These are phyloP conservation scores for Boletus edulis DNA, from an alignment of 768 basidiomycete species.

Conservation along the genomic window DNA sequence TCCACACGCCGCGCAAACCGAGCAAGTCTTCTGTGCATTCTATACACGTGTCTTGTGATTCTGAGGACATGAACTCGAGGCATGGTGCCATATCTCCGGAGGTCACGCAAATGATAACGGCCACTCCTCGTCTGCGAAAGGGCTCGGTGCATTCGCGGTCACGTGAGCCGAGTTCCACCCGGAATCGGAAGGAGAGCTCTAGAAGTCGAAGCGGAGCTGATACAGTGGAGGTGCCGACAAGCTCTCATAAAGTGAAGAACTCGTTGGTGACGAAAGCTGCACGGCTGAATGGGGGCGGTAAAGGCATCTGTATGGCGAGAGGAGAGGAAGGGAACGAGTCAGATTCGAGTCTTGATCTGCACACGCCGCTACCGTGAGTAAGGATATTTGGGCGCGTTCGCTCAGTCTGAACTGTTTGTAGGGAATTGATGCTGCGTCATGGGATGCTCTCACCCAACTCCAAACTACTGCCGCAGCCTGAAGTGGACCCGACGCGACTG, in stretches of 20 bases:
- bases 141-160: slow-evolving; percentile 21
- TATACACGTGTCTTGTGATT: slow-evolving; percentile 8
- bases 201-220: slow-evolving; percentile 9
- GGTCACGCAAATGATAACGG: slow-evolving; percentile 38
- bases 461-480: slow-evolving; percentile 46
- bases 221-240: slow-evolving; percentile 10
- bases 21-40: slow-evolving; percentile 17
- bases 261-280: background rate
- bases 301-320: background rate
- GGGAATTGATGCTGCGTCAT: slow-evolving; percentile 63
- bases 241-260: background rate
- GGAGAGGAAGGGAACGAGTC: slow-evolving; percentile 42
- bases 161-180: slow-evolving; percentile 20
- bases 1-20: slow-evolving; percentile 23
- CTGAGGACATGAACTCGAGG: slow-evolving; percentile 5
- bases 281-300: slow-evolving; percentile 1
- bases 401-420: slow-evolving; percentile 21
- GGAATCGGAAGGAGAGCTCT: slow-evolving; percentile 15
- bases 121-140: slow-evolving; percentile 36
- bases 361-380: slow-evolving; percentile 67
- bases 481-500: slow-evolving; percentile 19
- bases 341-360: slow-evolving; percentile 65
- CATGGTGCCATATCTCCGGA: slow-evolving; percentile 36
- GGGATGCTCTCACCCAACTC: slow-evolving; percentile 67
- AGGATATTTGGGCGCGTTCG: background rate